Percentiles rank a stretch among this genome's conserved stretches.
Conservation (phyloP, 805 yeast genomes). For the Barnettozyma vustinii region DNA sequence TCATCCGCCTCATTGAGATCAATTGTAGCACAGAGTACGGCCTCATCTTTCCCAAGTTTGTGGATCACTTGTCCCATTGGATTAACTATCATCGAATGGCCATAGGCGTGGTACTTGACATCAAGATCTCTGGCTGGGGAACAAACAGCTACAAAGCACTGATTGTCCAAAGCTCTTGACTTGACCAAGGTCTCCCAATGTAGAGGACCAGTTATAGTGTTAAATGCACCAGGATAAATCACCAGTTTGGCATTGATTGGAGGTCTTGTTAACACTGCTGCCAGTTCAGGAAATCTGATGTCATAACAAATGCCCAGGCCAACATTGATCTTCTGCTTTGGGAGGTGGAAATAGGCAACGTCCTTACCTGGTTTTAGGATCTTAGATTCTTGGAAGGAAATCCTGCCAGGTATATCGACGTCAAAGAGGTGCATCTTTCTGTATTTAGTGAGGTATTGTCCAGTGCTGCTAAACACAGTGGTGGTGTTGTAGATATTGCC, state of each 20-base stretch:
- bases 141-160: conserved; percentile 67
- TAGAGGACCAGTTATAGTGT: conserved; percentile 78
- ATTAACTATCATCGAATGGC: conserved; percentile 59
- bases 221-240: conserved; percentile 82
- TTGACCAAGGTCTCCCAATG: conserved; percentile 78
- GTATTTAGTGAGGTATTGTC: conserved; percentile 54
- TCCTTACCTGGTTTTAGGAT: conserved; percentile 13
- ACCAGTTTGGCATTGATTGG: conserved; percentile 57
- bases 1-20: conserved; percentile 49
- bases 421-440: conserved; percentile 19
- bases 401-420: conserved; percentile 76
- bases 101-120: conserved; percentile 57
- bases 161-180: conserved; percentile 72
- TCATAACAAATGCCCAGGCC: conserved; percentile 89
- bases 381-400: conserved; percentile 70
- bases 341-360: conserved; percentile 27
- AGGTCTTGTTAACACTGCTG: conserved; percentile 44
- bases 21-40: conserved; percentile 61
- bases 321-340: conserved; percentile 68
- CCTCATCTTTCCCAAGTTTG: conserved; percentile 75
- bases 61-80: conserved; percentile 56
- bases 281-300: conserved; percentile 74
- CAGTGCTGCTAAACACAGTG: conserved; percentile 63
- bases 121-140: conserved; percentile 82
- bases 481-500: conserved; percentile 65